A percentile compares a stretch with the other conserved stretches of the same genome.
These are phyloP conservation scores for Alternaria gaisen DNA, from an alignment of 2,329 filamentous ascomycete genomes.

Conservation along the genomic window DNA sequence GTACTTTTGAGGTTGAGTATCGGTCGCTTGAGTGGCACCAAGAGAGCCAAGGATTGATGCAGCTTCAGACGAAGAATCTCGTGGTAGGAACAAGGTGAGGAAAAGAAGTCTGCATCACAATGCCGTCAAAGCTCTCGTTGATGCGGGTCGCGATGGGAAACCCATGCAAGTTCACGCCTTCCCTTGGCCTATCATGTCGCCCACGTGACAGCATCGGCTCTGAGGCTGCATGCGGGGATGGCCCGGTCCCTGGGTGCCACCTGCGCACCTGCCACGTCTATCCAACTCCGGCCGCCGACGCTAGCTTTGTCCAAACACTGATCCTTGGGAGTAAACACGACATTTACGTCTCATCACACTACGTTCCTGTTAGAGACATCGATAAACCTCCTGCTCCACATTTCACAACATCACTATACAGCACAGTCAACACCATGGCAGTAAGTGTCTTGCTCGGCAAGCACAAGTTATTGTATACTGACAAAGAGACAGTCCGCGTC, in stretches of 20 bases:
- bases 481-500: constrained; percentile 25
- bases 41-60: background rate
- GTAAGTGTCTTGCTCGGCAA: constrained; percentile 23
- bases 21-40: constrained; percentile 16
- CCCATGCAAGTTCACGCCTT: constrained; percentile 12
- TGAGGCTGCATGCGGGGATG: constrained; percentile 2
- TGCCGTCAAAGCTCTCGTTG: constrained; percentile 8
- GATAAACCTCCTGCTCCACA: background rate
- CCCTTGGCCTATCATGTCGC: constrained; percentile 34
- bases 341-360: constrained; percentile 11
- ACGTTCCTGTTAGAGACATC: constrained; percentile 7
- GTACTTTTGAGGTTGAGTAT: constrained; percentile 1
- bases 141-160: constrained; percentile 12
- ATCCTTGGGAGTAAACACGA: constrained; percentile 27
- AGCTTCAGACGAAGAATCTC: constrained; percentile 17
- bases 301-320: constrained; percentile 25
- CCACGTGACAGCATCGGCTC: constrained; percentile 33
- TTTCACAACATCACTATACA: constrained; percentile 25
- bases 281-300: constrained; percentile 20
- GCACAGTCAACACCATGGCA: constrained; percentile 35
- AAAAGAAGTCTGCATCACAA: constrained; percentile 7
- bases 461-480: background rate
- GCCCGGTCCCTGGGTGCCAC: constrained; percentile 2
- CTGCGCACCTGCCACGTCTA: constrained; percentile 5
- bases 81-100: background rate